A percentile compares a stretch with the other conserved stretches of the same genome.
Evolutionary conservation across 1,284 basidiomycete species (phyloP).

Genomic region (Malassezia restricta): DNA sequence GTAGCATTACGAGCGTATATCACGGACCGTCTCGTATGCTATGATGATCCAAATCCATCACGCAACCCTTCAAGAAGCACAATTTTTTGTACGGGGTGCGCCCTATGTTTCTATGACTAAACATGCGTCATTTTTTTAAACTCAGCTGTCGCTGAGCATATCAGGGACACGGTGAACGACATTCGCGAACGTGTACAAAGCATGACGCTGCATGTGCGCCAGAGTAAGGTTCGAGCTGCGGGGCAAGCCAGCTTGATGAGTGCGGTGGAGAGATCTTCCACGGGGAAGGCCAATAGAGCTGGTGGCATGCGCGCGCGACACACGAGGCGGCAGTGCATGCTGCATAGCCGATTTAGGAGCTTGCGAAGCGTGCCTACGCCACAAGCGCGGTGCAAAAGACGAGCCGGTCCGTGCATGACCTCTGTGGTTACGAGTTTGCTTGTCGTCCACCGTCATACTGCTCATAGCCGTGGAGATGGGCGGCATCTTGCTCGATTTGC

Average conservation of each 20-base stretch:
- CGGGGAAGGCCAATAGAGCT: conserved; percentile 5
- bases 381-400: conserved; percentile 7
- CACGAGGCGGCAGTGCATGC: conserved; percentile 13
- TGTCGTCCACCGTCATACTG: background rate
- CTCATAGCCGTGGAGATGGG: background rate
- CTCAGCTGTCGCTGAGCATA: background rate
- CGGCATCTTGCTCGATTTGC: background rate
- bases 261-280: background rate
- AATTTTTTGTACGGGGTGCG: no score
- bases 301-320: conserved; percentile 14
- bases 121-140: no score
- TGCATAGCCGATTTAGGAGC: background rate
- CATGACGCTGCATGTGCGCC: conserved; percentile 15
- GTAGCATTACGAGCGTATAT: no score
- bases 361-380: conserved; percentile 3
- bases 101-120: no score
- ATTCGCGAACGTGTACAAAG: conserved; percentile 12
- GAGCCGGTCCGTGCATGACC: background rate
- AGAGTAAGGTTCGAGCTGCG: conserved; percentile 9
- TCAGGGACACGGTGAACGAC: conserved; percentile 2
- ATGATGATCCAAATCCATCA: no score
- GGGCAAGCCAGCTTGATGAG: background rate
- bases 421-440: background rate
- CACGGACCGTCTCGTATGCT: no score
- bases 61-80: no score